Evolutionary conservation across 306 rosid genomes (phyloP).

Genomic region (Bauhinia variegata): DNA sequence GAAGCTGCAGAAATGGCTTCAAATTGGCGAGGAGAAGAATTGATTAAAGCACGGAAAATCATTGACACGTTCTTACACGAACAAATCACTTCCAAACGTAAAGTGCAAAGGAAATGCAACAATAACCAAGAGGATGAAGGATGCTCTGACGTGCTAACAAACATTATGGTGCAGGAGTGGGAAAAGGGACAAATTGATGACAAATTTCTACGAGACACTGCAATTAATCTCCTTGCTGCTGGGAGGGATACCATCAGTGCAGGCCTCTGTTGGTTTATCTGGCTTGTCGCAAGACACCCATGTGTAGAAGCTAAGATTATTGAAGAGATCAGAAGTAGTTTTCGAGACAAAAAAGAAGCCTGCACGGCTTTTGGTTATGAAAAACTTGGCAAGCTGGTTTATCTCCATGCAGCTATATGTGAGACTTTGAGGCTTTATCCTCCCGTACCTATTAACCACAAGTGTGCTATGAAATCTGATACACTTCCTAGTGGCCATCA

Average conservation of each 20-base stretch:
- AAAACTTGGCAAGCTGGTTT: constrained; percentile 30
- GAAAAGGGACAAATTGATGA: not conserved
- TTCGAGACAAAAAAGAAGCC: not conserved
- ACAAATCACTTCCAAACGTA: too few relatives aligned
- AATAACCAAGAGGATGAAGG: too few relatives aligned
- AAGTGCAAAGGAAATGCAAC: too few relatives aligned
- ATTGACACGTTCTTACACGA: constrained; percentile 22
- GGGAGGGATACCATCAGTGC: constrained; percentile 25
- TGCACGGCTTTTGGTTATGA: not conserved
- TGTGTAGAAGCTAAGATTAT: constrained; percentile 11
- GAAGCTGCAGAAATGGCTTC: constrained; percentile 41
- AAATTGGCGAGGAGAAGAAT: constrained; percentile 32
- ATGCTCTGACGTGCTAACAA: constrained; percentile 30
- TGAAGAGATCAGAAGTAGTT: constrained; percentile 10
- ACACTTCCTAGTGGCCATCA: constrained; percentile 40
- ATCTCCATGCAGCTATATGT: constrained; percentile 34
- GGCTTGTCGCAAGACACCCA: constrained; percentile 25
- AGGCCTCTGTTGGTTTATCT: constrained; percentile 36
- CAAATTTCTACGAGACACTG: constrained; percentile 35
- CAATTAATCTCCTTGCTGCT: constrained; percentile 25
- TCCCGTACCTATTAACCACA: constrained; percentile 32
- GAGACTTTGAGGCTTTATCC: constrained; percentile 41
- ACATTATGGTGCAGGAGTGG: not conserved
- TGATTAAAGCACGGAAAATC: not conserved
- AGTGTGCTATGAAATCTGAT: constrained; percentile 2